A percentile compares a stretch with the other conserved stretches of the same genome.
Evolutionary conservation across 495 filamentous ascomycete species (phyloP).

Genomic region (Jackrogersella multiformis): DNA sequence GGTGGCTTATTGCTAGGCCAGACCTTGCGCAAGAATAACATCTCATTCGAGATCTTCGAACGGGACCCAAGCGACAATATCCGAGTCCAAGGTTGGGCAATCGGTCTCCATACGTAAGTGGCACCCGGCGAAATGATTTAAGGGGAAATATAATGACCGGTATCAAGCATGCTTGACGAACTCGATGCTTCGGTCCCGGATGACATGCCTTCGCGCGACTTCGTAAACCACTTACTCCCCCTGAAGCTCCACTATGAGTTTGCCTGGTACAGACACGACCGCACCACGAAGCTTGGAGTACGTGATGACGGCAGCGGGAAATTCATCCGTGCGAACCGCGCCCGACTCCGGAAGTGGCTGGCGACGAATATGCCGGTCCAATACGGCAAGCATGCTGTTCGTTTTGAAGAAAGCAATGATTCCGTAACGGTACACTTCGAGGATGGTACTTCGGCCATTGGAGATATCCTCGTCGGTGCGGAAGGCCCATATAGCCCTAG

Average conservation of each 20-base stretch:
- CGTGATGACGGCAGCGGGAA: constrained; percentile 38
- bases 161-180: constrained; percentile 38
- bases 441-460: constrained; percentile 51
- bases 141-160: not conserved
- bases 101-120: constrained; percentile 46
- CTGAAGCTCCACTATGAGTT: constrained; percentile 41
- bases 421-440: constrained; percentile 44
- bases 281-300: constrained; percentile 36
- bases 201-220: constrained; percentile 47
- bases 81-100: constrained; percentile 50
- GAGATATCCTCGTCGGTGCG: constrained; percentile 59
- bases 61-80: constrained; percentile 49
- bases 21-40: constrained; percentile 59
- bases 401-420: constrained; percentile 37
- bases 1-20: constrained; percentile 65
- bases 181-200: constrained; percentile 51
- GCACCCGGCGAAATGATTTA: not conserved
- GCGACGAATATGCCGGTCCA: constrained; percentile 40
- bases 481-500: constrained; percentile 57
- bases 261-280: constrained; percentile 34
- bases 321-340: constrained; percentile 45
- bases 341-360: constrained; percentile 41
- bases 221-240: constrained; percentile 46
- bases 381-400: constrained; percentile 36
- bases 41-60: constrained; percentile 64